phyloP scores from a whole-genome alignment of 2,329 filamentous ascomycete genomes.

The Aureobasidium lini region DNA sequence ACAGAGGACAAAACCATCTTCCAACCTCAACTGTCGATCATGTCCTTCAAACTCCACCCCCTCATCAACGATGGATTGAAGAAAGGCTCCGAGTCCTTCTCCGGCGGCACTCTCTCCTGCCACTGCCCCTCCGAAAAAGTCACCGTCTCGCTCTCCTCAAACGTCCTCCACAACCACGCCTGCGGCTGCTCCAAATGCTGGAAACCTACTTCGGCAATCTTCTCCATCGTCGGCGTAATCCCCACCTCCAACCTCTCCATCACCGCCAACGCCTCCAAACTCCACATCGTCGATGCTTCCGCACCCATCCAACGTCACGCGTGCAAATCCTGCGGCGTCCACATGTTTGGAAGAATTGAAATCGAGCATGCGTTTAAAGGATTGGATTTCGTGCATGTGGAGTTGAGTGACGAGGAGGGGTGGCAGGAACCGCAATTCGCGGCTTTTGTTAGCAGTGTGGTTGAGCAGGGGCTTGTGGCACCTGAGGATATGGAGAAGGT shows the following conservation, averaged over 20 bases:
- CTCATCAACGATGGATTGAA: conserved; percentile 54
- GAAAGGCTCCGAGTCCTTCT: conserved; percentile 47
- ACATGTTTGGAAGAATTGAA: conserved; percentile 59
- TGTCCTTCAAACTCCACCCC: conserved; percentile 49
- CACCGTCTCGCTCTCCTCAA: conserved; percentile 49
- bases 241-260: conserved; percentile 49
- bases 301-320: conserved; percentile 55
- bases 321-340: conserved; percentile 54
- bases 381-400: conserved; percentile 61
- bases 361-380: conserved; percentile 59
- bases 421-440: conserved; percentile 68
- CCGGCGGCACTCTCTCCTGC: conserved; percentile 56
- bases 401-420: conserved; percentile 52
- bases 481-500: conserved; percentile 50
- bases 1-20: neutral
- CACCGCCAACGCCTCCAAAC: conserved; percentile 51
- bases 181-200: conserved; percentile 68
- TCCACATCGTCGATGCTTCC: conserved; percentile 47
- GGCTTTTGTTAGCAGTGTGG: conserved; percentile 59
- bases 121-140: conserved; percentile 47
- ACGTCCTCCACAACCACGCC: conserved; percentile 62
- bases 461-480: conserved; percentile 56
- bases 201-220: conserved; percentile 58
- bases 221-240: conserved; percentile 57
- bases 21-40: neutral